Conservation (phyloP, 2,329 filamentous ascomycete species). For the Cordyceps farinosa region DNA sequence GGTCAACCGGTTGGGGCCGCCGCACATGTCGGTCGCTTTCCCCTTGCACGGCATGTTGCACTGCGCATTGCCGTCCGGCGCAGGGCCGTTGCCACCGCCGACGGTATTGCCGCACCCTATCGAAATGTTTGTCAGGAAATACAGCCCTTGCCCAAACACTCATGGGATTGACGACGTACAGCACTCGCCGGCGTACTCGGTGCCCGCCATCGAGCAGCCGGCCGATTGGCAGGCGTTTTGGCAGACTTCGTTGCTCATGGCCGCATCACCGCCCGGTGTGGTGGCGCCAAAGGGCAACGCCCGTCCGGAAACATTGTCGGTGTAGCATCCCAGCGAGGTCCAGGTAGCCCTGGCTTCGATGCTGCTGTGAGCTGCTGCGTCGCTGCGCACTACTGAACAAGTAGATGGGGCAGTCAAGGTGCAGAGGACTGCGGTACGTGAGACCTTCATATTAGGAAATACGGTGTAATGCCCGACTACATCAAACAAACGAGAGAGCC, state of each 20-base stretch:
- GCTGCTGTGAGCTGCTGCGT: too few species aligned
- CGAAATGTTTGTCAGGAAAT: background rate
- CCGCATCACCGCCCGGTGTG: background rate
- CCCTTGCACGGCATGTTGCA: slow-evolving; percentile 5
- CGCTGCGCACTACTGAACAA: background rate
- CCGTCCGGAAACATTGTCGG: background rate
- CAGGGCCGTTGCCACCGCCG: background rate
- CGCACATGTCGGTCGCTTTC: background rate
- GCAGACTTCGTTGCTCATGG: slow-evolving; percentile 3
- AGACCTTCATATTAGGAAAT: background rate
- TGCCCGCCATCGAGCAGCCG: background rate
- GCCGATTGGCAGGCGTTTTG: slow-evolving; percentile 1
- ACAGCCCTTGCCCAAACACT: background rate
- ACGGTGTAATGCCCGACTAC: too few species aligned
- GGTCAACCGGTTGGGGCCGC: background rate
- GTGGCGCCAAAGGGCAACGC: background rate
- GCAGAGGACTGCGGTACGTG: background rate
- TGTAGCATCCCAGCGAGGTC: slow-evolving; percentile 4
- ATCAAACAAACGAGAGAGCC: background rate
- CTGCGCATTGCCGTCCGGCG: background rate
- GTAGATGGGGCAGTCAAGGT: background rate
- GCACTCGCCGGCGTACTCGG: slow-evolving; percentile 6
- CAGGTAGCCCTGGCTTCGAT: background rate
- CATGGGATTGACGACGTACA: background rate
- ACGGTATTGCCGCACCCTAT: background rate